phyloP scores from a whole-genome alignment of 148 eudicot species.

The Pharnaceum exiguum region DNA sequence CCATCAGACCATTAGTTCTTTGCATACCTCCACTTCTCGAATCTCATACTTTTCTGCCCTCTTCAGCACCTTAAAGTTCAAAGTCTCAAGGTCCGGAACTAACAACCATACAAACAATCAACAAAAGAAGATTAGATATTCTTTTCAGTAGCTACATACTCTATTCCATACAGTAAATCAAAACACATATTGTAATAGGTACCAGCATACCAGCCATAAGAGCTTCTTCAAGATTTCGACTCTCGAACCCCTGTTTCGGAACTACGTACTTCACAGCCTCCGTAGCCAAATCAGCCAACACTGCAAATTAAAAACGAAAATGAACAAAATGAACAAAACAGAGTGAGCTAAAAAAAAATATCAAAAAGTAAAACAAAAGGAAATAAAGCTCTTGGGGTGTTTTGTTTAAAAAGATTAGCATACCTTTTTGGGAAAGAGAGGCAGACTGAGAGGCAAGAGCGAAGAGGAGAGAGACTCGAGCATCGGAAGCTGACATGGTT shows the following conservation, averaged over 20 bases:
- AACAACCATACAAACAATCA: constrained; percentile 8
- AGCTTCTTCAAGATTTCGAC: constrained; percentile 77
- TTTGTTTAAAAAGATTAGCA: neutral
- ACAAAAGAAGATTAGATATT: neutral
- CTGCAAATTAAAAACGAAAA: constrained; percentile 25
- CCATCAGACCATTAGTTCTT: too few relatives aligned
- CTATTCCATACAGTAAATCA: neutral
- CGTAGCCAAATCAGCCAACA: constrained; percentile 54
- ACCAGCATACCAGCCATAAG: constrained; percentile 88
- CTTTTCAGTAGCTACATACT: neutral
- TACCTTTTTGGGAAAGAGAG: constrained; percentile 66
- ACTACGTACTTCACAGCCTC: constrained; percentile 66
- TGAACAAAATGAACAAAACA: neutral
- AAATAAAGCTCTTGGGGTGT: neutral
- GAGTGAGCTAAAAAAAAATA: neutral
- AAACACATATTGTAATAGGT: too few relatives aligned
- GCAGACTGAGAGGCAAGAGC: constrained; percentile 84
- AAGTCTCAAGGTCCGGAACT: constrained; percentile 94
- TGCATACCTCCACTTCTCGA: constrained; percentile 83
- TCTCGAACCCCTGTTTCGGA: constrained; percentile 62
- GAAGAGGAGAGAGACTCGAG: constrained; percentile 74
- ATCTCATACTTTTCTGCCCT: constrained; percentile 72
- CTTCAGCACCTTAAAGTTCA: constrained; percentile 60
- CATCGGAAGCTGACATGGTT: constrained; percentile 49
- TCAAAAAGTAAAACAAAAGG: neutral